Conservation (phyloP, 768 basidiomycete genomes). For the Leccinum truebloodii region DNA sequence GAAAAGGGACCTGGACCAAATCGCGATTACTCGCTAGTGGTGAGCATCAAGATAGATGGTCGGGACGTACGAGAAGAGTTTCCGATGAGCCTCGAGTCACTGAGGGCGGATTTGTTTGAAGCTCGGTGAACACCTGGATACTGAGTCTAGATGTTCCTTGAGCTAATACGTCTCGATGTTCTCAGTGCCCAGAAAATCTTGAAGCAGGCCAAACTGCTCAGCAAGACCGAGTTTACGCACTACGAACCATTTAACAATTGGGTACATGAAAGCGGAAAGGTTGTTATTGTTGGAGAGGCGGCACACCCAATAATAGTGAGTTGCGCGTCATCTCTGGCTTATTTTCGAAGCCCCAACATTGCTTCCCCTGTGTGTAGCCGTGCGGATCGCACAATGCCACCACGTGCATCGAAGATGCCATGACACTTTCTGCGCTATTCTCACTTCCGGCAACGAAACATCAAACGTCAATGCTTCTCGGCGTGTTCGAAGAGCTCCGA, state of each 20-base stretch:
- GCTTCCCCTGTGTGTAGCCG: conserved; percentile 38
- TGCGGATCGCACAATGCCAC: conserved; percentile 47
- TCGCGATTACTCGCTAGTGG: conserved; percentile 17
- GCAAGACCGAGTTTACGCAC: conserved; percentile 34
- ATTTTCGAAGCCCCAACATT: not conserved
- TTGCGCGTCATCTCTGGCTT: not conserved
- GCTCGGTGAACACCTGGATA: conserved; percentile 14
- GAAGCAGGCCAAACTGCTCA: conserved; percentile 14
- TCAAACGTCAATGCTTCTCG: conserved; percentile 51
- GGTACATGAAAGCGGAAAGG: conserved; percentile 50
- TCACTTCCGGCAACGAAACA: conserved; percentile 44
- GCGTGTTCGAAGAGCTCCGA: conserved; percentile 59
- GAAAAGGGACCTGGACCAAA: conserved; percentile 14
- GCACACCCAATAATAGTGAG: conserved; percentile 55
- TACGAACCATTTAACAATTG: conserved; percentile 45
- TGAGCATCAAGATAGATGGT: conserved; percentile 7
- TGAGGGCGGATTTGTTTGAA: conserved; percentile 21
- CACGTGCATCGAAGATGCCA: conserved; percentile 59
- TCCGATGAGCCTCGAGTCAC: conserved; percentile 15
- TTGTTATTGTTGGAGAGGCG: conserved; percentile 59
- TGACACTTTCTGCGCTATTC: conserved; percentile 58
- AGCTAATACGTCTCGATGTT: not conserved
- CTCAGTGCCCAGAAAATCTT: conserved; percentile 24
- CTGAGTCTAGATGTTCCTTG: not conserved
- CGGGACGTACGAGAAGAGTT: conserved; percentile 4